These are phyloP conservation scores for Trametes punicea DNA, from an alignment of 768 basidiomycete species.

Conservation along the genomic window DNA sequence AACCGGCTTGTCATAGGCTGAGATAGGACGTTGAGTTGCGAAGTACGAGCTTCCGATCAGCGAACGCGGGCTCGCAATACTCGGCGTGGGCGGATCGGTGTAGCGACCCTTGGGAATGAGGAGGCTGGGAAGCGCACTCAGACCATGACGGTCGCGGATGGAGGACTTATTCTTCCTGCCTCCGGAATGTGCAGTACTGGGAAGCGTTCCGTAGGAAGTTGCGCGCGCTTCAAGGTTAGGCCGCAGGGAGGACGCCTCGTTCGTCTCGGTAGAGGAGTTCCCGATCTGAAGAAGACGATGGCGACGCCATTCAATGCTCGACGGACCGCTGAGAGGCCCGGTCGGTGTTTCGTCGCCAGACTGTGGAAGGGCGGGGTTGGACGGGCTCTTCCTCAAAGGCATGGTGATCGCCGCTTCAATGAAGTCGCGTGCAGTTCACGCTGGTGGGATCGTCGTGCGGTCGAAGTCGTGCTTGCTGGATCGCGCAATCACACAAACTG, in stretches of 20 bases:
- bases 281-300: constrained; percentile 59
- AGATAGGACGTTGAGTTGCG: constrained; percentile 58
- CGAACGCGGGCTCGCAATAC: constrained; percentile 32
- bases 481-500: background rate
- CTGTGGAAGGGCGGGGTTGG: constrained; percentile 1
- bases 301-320: constrained; percentile 58
- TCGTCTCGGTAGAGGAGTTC: constrained; percentile 4
- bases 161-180: constrained; percentile 14
- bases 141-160: constrained; percentile 33
- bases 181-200: constrained; percentile 16
- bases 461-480: background rate
- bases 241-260: constrained; percentile 25
- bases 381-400: constrained; percentile 10
- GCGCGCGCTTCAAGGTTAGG: constrained; percentile 22
- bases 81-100: constrained; percentile 36
- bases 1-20: constrained; percentile 62
- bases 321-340: constrained; percentile 46
- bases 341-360: constrained; percentile 21
- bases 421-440: background rate
- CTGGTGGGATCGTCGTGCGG: background rate
- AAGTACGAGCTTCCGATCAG: constrained; percentile 33
- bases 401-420: background rate
- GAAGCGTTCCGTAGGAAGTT: constrained; percentile 56
- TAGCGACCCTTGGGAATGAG: constrained; percentile 28
- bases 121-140: constrained; percentile 38